A percentile compares a stretch with the other conserved stretches of the same genome.
Evolutionary conservation across 208 protist species (phyloP).

Genomic region (Herpetomonas tarakana): DNA sequence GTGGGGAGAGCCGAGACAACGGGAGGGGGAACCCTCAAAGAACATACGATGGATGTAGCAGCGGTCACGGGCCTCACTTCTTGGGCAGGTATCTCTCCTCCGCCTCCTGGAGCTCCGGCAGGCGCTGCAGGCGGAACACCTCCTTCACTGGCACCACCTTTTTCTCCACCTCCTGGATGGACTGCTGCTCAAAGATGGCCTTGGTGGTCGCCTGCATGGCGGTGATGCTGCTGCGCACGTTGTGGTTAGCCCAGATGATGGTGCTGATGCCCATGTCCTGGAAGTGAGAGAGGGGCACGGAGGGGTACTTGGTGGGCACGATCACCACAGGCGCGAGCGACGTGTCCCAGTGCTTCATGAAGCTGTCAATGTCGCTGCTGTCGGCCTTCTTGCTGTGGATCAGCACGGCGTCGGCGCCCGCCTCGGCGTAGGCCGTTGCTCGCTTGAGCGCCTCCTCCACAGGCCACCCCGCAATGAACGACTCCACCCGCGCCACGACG

Average conservation of each 20-base stretch:
- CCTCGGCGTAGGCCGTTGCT: conserved; percentile 58
- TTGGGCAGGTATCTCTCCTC: conserved; percentile 67
- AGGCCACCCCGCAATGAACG: conserved; percentile 84
- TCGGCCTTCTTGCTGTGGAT: conserved; percentile 74
- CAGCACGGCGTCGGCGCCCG: conserved; percentile 72
- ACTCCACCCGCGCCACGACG: conserved; percentile 75
- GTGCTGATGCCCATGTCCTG: conserved; percentile 46
- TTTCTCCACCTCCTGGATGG: conserved; percentile 32
- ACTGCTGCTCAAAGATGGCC: conserved; percentile 53
- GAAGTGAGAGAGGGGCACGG: conserved; percentile 44
- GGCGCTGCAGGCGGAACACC: conserved; percentile 61
- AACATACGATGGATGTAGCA: no score
- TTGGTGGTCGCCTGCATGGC: conserved; percentile 61
- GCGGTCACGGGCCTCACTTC: no score
- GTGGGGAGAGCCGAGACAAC: no score
- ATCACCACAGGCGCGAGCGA: conserved; percentile 55
- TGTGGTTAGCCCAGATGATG: conserved; percentile 82
- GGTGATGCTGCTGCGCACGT: conserved; percentile 42
- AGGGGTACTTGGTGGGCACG: conserved; percentile 80
- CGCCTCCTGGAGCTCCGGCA: conserved; percentile 44
- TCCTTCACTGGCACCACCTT: conserved; percentile 68
- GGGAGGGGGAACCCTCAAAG: no score
- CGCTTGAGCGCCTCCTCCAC: conserved; percentile 66
- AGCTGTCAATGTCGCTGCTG: conserved; percentile 52
- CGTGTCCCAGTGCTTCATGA: conserved; percentile 66